Conservation (phyloP, 768 basidiomycete genomes). For the Bullera alba region DNA sequence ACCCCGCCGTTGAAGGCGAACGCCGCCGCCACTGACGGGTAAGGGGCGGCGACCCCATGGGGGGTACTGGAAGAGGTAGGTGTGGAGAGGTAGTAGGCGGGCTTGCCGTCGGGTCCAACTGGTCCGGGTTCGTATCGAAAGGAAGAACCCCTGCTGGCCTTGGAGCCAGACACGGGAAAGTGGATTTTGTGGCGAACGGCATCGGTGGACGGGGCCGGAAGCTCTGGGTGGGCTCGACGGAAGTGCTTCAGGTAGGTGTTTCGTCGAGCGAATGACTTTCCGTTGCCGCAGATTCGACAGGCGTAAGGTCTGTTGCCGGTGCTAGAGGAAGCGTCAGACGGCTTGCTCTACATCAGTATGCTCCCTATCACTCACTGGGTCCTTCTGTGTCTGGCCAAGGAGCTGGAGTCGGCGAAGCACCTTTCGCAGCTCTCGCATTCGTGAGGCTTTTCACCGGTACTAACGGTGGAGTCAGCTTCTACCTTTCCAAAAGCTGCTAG, state of each 20-base stretch:
- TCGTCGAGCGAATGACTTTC: constrained; percentile 45
- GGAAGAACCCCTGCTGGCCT: not conserved
- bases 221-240: constrained; percentile 39
- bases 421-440: constrained; percentile 44
- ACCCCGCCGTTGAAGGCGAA: constrained; percentile 22
- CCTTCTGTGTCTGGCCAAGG: constrained; percentile 45
- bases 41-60: constrained; percentile 38
- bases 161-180: constrained; percentile 4
- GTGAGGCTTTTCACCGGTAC: constrained; percentile 47
- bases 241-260: constrained; percentile 48
- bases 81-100: constrained; percentile 18
- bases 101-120: constrained; percentile 10
- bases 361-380: constrained; percentile 39
- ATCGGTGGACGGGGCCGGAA: constrained; percentile 23
- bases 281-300: constrained; percentile 38
- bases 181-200: constrained; percentile 7
- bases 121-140: constrained; percentile 11
- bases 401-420: constrained; percentile 46
- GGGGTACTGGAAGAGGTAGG: constrained; percentile 15
- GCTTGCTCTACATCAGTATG: no score
- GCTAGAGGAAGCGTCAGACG: constrained; percentile 18
- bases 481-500: not conserved
- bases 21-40: constrained; percentile 38
- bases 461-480: constrained; percentile 13
- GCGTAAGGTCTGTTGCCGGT: constrained; percentile 47